Conservation (phyloP, 805 yeast species). For the Lachancea cidri region DNA sequence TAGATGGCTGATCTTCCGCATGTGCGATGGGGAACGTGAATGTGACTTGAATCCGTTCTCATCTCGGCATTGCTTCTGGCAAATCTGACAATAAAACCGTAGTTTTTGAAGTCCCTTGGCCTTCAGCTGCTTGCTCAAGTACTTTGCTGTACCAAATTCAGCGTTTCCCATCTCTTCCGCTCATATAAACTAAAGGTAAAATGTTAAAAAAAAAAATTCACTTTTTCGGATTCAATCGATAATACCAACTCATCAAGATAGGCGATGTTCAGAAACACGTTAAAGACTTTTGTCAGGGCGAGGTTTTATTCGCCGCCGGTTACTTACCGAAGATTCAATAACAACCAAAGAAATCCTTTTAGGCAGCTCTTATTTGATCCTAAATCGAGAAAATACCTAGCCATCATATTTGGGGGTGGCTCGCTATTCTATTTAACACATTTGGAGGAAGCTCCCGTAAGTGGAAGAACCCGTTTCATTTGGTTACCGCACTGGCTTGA, state of each 20-base stretch:
- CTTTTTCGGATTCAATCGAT: neutral
- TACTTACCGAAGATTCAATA: constrained; percentile 21
- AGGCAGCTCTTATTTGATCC: constrained; percentile 23
- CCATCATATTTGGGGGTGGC: constrained; percentile 32
- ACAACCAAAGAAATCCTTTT: constrained; percentile 11
- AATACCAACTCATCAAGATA: neutral
- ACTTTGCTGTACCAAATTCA: constrained; percentile 63
- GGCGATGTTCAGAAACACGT: constrained; percentile 1
- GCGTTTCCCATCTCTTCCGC: constrained; percentile 47
- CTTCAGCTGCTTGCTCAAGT: constrained; percentile 69
- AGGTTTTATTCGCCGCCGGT: neutral
- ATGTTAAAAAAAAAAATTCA: neutral
- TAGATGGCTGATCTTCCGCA: constrained; percentile 47
- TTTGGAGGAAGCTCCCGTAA: constrained; percentile 76
- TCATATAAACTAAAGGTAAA: neutral
- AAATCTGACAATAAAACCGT: constrained; percentile 83
- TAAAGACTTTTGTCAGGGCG: neutral
- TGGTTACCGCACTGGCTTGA: constrained; percentile 68
- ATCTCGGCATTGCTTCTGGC: constrained; percentile 91
- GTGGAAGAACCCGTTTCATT: constrained; percentile 66
- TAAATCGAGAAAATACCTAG: constrained; percentile 28
- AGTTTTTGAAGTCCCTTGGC: constrained; percentile 82
- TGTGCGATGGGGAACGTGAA: constrained; percentile 73
- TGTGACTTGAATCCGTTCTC: constrained; percentile 94
- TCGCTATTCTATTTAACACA: constrained; percentile 43